Evolutionary conservation across 1,139 yeast species (phyloP).

Genomic region (Scheffersomyces illinoinensis): DNA sequence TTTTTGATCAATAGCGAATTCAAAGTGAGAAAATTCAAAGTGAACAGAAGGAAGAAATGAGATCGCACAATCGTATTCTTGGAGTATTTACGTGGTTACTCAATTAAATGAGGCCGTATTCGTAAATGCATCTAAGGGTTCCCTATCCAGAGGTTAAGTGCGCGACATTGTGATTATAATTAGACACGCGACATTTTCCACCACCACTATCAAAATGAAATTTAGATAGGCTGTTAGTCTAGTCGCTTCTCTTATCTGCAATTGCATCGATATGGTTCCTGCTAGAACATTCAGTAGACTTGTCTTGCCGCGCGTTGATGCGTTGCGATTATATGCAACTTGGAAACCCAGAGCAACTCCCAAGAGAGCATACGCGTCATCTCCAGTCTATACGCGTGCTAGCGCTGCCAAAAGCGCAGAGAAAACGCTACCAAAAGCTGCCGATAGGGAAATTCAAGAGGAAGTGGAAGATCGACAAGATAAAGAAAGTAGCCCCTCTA

Average conservation of each 20-base stretch:
- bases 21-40: no score
- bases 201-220: background rate
- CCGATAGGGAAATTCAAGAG: background rate
- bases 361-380: constrained; percentile 7
- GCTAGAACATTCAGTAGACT: background rate
- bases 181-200: background rate
- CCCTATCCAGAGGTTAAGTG: no score
- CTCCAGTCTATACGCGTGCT: constrained; percentile 9
- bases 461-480: background rate
- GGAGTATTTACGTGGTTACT: background rate
- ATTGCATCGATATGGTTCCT: background rate
- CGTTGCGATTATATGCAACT: background rate
- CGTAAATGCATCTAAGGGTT: no score
- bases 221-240: background rate
- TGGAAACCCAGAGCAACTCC: background rate
- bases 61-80: background rate
- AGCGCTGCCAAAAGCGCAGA: constrained; percentile 1
- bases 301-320: background rate
- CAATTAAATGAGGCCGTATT: background rate
- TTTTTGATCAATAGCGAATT: background rate
- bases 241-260: background rate
- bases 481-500: background rate
- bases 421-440: constrained; percentile 4
- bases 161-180: background rate
- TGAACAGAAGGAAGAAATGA: background rate